Base-by-base conservation (phyloP, 352 stramenopile species). In the Globisporangium spinosum region DNA sequence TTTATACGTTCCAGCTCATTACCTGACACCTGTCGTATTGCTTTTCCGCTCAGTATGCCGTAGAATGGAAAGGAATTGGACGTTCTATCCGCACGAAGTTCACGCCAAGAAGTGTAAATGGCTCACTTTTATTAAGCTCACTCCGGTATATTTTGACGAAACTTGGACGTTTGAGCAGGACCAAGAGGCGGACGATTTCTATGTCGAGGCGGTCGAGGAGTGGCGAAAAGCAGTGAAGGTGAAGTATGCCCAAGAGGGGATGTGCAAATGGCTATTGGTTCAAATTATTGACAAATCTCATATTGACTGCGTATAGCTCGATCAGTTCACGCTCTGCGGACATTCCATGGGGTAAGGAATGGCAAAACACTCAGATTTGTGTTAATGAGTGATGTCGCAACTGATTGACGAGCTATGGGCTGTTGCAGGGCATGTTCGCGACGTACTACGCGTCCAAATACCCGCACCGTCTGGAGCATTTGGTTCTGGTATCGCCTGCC, bases 401-500 rank as follows among this genome's bases (percentile, higher is more conserved):
- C 34, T 62, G 13, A 62, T 32, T 38, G 34, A 7, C 10, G 13
- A 60, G 38, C 10, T 68, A 15, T 32, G 34, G 13, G 40, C 3
- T 32, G 27, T 6, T 61, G n/a, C 53, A 70, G 65, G 65, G 17
- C 15, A 70, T 68, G 35, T 70, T 70, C 12, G 34, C 58, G 56
- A 60, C 65, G 20, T 67, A 58, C 5, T 70, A 70, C 38, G 22
- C 65, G 22, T 61, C 43, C 34, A 53, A 67, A 20, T 55, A 70
- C 15, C 20, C 57, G 12, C 25, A 59, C 0, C 61, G 54, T 34
- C 49, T 76, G 12, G 53, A 76, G 70, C 70, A 76, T 61, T 35
- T 76, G 17, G 35, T 76, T 15, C 63, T 76, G 22, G 56, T 76
- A 15, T 76, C 70, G 20, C 70, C 70, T 15, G 70, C 67, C 3